Evolutionary conservation across 129 eudicot genomes (phyloP).

Genomic region (Cynara cardunculus): DNA sequence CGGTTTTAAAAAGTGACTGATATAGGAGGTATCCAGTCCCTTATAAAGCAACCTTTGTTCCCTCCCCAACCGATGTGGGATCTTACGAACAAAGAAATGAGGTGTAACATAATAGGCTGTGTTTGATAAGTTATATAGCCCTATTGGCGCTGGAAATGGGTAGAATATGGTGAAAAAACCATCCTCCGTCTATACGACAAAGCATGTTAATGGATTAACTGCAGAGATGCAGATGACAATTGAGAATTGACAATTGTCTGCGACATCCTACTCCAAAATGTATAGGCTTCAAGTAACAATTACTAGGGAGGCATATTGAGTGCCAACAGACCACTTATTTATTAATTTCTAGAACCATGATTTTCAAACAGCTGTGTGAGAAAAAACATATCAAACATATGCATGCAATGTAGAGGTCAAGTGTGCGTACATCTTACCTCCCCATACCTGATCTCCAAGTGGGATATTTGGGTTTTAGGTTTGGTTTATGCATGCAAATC

Average conservation of each 20-base stretch:
- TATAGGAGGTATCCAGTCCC: too few relatives aligned
- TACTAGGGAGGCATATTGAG: background rate
- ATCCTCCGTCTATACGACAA: background rate
- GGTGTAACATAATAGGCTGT: background rate
- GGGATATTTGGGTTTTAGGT: background rate
- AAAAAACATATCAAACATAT: background rate
- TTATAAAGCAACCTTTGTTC: too few relatives aligned
- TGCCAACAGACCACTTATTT: background rate
- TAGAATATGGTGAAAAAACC: background rate
- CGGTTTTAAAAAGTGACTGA: too few relatives aligned
- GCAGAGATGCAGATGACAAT: background rate
- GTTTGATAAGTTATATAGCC: background rate
- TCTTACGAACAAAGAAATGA: background rate
- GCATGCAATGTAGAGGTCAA: background rate
- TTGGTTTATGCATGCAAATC: background rate
- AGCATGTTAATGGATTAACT: background rate
- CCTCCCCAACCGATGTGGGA: too few relatives aligned
- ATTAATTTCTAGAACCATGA: background rate
- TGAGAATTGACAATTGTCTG: background rate
- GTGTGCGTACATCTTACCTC: background rate
- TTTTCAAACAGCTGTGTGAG: background rate
- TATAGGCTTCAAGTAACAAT: background rate
- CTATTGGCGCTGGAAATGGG: background rate
- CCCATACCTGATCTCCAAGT: background rate
- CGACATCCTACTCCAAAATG: background rate